These are phyloP conservation scores for Candida patagonica DNA, from an alignment of 805 yeast species.

Conservation along the genomic window DNA sequence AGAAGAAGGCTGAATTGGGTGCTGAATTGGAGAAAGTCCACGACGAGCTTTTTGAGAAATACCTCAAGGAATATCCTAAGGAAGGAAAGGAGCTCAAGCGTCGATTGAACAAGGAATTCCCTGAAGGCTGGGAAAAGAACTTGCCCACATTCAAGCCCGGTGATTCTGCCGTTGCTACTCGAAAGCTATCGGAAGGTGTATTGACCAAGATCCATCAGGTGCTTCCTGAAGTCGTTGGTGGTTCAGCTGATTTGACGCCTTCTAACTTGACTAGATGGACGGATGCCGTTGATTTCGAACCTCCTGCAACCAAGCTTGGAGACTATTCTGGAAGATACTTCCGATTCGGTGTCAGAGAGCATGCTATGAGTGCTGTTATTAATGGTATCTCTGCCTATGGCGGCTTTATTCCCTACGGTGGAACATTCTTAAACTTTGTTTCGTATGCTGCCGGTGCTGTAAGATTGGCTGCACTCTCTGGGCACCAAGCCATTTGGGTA, in stretches of 20 bases:
- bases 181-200: constrained; percentile 85
- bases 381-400: constrained; percentile 92
- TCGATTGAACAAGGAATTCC: constrained; percentile 70
- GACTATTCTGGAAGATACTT: constrained; percentile 85
- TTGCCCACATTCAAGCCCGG: constrained; percentile 72
- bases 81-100: constrained; percentile 71
- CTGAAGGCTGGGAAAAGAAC: constrained; percentile 59
- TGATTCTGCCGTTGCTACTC: constrained; percentile 83
- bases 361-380: constrained; percentile 97
- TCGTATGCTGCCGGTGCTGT: constrained; percentile 48
- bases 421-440: constrained; percentile 93
- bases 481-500: constrained; percentile 39
- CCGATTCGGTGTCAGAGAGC: constrained; percentile 98
- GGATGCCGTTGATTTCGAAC: constrained; percentile 86
- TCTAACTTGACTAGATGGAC: constrained; percentile 89
- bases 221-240: constrained; percentile 89
- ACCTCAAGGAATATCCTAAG: constrained; percentile 62
- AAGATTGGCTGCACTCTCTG: constrained; percentile 39
- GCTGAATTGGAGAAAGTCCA: constrained; percentile 64
- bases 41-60: constrained; percentile 54
- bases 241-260: constrained; percentile 97
- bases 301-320: constrained; percentile 71
- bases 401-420: constrained; percentile 85
- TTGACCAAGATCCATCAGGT: constrained; percentile 50
- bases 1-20: constrained; percentile 48